phyloP scores from a whole-genome alignment of 208 protist species.

The Zelonia costaricensis region DNA sequence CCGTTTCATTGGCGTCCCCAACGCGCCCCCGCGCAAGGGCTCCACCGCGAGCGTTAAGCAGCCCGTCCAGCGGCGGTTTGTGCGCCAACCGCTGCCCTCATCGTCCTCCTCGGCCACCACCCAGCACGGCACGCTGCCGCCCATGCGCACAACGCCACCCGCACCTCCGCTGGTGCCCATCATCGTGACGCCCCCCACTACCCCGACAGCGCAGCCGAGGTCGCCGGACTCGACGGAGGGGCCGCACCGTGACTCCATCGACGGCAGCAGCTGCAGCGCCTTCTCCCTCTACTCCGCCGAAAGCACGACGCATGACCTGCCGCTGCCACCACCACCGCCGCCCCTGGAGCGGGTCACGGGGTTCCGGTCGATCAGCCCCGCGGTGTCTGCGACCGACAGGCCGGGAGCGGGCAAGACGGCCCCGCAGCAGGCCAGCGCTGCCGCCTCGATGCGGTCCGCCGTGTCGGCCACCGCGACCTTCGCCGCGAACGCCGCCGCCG shows the following conservation, averaged over 20 bases:
- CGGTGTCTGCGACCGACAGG: neutral
- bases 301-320: conserved; percentile 12
- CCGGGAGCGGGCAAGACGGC: too few relatives aligned
- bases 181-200: too few relatives aligned
- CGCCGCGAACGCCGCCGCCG: neutral
- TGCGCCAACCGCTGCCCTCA: neutral
- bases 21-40: neutral
- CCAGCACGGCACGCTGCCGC: neutral
- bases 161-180: too few relatives aligned
- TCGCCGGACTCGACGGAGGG: neutral
- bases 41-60: neutral
- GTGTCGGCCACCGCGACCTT: neutral
- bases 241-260: neutral
- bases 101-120: neutral
- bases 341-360: neutral
- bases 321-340: neutral
- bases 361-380: neutral
- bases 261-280: conserved; percentile 17
- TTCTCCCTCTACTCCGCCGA: conserved; percentile 29
- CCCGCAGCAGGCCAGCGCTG: too few relatives aligned
- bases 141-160: too few relatives aligned
- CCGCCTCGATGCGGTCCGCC: too few relatives aligned
- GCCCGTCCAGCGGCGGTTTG: neutral
- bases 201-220: neutral
- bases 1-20: too few relatives aligned